Evolutionary conservation across 2,329 filamentous ascomycete species (phyloP), one percentile per base, ranked within the genome.

Genomic region (Ophiognomonia clavigignenti-juglandacearum): DNA sequence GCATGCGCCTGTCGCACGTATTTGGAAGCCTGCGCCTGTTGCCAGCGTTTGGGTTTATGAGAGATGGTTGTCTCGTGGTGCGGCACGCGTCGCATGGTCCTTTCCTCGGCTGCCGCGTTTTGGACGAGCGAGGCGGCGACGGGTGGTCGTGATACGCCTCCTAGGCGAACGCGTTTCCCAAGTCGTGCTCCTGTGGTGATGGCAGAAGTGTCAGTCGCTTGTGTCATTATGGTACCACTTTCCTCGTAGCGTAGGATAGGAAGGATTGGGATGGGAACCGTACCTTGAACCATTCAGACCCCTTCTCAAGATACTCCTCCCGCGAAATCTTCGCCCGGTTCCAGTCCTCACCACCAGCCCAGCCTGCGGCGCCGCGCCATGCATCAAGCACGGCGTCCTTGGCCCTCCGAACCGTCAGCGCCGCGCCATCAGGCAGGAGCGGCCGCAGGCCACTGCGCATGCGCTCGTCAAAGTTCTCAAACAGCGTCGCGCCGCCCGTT

Each of bases 281-380:
- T 58, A 80, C 90, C 81, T 95, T 96, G 64, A 97, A 78, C 71
- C 97, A 97, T 58, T 97, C 92, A 19, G 82, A 75, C 1, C 93
- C 93, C 73, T 95, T 96, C 73, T 98, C 93, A 57, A 80, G 65
- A 68, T 89, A 98, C 67, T 97, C 93, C 55, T 85, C 85, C 58
- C 78, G 82, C 2, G 84, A 86, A 35, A 98, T 78, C 52, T 82
- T 85, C 4, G 82, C 81, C 29, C 70, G 66, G 62, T 75, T 80
- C 68, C 83, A 83, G 18, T 74, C 74, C 26, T 72, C 62, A 1
- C 75, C 74, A 11, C 78, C 74, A 16, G 85, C 86, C 92, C 93
- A 98, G 52, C 80, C 75, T 11, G 93, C 92, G 1, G 93, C 93
- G 7, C 93, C 93, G 65, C 78, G 88, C 93, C 93, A 98, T 3